Conservation (phyloP, 2,329 filamentous ascomycete species). For the Pseudogymnoascus sp. region DNA sequence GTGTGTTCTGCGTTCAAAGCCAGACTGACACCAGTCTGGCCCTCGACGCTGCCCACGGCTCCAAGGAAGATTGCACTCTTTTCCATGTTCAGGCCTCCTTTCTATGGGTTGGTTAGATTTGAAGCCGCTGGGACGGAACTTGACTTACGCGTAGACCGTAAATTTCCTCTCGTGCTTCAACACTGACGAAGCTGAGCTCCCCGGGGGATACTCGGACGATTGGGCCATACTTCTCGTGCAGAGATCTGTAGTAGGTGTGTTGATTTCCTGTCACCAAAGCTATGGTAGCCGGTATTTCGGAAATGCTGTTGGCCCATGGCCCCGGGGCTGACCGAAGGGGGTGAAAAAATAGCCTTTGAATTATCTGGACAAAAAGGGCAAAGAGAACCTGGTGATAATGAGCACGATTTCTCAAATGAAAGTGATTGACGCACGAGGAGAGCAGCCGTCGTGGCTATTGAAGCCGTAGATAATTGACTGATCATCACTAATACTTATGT, state of each 20-base stretch:
- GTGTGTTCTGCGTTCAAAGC: neutral
- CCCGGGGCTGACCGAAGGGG: neutral
- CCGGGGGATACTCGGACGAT: slow-evolving; percentile 30
- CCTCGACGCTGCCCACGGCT: neutral
- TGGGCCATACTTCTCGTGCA: slow-evolving; percentile 28
- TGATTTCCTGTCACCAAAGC: neutral
- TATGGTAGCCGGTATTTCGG: neutral
- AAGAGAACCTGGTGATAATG: neutral
- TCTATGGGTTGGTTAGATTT: neutral
- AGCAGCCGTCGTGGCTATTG: neutral
- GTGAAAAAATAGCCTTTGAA: neutral
- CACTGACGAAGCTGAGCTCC: slow-evolving; percentile 30
- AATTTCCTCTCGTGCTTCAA: slow-evolving; percentile 28
- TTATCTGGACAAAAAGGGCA: neutral
- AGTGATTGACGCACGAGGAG: neutral
- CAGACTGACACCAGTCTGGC: neutral
- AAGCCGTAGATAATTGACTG: neutral
- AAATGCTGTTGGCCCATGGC: neutral
- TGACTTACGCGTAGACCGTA: slow-evolving; percentile 12
- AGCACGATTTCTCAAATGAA: neutral
- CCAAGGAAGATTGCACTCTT: neutral
- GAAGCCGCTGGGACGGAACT: neutral
- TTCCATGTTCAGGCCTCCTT: neutral
- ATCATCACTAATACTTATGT: neutral
- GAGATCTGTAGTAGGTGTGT: slow-evolving; percentile 7